Evolutionary conservation across 1,284 basidiomycete genomes (phyloP).

Genomic region (Blastosporella zonata): DNA sequence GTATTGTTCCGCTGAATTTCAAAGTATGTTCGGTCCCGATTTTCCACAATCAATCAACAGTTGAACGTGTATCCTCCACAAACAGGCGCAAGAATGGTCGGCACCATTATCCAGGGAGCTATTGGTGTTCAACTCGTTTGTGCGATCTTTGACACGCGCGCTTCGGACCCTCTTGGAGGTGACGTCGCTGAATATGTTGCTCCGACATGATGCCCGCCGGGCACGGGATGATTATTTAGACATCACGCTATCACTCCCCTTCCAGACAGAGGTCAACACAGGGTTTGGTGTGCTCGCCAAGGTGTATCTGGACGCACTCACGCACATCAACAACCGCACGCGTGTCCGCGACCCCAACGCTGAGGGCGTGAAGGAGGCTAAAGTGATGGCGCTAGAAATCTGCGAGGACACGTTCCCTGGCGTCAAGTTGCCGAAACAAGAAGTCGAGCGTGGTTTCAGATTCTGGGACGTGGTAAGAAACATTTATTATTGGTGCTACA

Average conservation of each 20-base stretch:
- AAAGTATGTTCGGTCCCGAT: slow-evolving; percentile 55
- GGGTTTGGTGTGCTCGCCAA: slow-evolving; percentile 97
- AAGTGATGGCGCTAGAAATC: slow-evolving; percentile 84
- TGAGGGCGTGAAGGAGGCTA: slow-evolving; percentile 79
- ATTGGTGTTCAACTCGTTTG: slow-evolving; percentile 97
- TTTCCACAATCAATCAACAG: slow-evolving; percentile 5
- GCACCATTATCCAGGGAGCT: slow-evolving; percentile 95
- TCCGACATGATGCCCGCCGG: slow-evolving; percentile 84
- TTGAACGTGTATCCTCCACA: slow-evolving; percentile 10
- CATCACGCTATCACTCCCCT: slow-evolving; percentile 86
- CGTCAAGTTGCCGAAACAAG: slow-evolving; percentile 81
- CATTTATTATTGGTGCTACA: slow-evolving; percentile 19
- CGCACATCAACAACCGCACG: slow-evolving; percentile 77
- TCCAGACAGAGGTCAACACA: slow-evolving; percentile 96
- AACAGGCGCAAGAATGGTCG: slow-evolving; percentile 80
- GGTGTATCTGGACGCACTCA: slow-evolving; percentile 91
- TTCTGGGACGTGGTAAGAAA: slow-evolving; percentile 95
- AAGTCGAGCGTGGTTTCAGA: slow-evolving; percentile 94
- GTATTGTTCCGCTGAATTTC: slow-evolving; percentile 91
- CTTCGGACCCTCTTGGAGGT: slow-evolving; percentile 91
- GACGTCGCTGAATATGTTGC: slow-evolving; percentile 87
- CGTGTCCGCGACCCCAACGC: slow-evolving; percentile 73
- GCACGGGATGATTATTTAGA: slow-evolving; percentile 91
- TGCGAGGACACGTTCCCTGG: slow-evolving; percentile 94
- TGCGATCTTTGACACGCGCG: slow-evolving; percentile 85